Percentiles rank a stretch among this genome's conserved stretches.
Conservation (phyloP, 2,329 filamentous ascomycete genomes). For the Trichophyton rubrum region DNA sequence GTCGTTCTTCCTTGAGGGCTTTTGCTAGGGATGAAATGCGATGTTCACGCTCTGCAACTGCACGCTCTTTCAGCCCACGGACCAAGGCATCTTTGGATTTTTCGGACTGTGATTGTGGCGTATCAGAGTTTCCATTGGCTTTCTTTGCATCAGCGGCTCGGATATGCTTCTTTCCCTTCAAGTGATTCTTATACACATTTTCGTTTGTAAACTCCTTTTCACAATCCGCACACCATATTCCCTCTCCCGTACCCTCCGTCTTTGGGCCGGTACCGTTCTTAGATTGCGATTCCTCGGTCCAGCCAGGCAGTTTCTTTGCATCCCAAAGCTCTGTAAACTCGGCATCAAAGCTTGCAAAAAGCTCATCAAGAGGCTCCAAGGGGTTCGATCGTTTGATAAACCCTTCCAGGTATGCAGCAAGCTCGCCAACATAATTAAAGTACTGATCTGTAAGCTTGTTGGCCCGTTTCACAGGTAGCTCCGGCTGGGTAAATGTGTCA, state of each 20-base stretch:
- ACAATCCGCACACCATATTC: conserved; percentile 81
- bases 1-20: conserved; percentile 73
- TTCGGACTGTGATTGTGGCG: conserved; percentile 17
- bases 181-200: conserved; percentile 82
- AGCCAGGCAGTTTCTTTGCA: conserved; percentile 64
- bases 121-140: conserved; percentile 23
- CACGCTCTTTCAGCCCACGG: conserved; percentile 65
- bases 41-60: conserved; percentile 78
- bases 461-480: conserved; percentile 58
- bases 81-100: conserved; percentile 15
- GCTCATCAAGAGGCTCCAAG: conserved; percentile 69
- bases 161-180: conserved; percentile 85
- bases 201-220: conserved; percentile 92
- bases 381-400: conserved; percentile 79
- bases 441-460: conserved; percentile 90
- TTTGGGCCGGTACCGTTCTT: conserved; percentile 32
- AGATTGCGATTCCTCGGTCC: conserved; percentile 47
- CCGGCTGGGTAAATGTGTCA: conserved; percentile 67
- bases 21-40: conserved; percentile 66
- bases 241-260: conserved; percentile 49
- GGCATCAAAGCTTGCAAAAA: conserved; percentile 62
- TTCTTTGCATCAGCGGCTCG: conserved; percentile 60
- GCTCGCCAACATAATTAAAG: conserved; percentile 71
- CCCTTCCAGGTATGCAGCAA: conserved; percentile 72
- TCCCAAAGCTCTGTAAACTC: conserved; percentile 80